Evolutionary conservation across 192 early-diverging fungal genomes (phyloP), one percentile per base, ranked within the genome.

Genomic region (Linnemannia schmuckeri): DNA sequence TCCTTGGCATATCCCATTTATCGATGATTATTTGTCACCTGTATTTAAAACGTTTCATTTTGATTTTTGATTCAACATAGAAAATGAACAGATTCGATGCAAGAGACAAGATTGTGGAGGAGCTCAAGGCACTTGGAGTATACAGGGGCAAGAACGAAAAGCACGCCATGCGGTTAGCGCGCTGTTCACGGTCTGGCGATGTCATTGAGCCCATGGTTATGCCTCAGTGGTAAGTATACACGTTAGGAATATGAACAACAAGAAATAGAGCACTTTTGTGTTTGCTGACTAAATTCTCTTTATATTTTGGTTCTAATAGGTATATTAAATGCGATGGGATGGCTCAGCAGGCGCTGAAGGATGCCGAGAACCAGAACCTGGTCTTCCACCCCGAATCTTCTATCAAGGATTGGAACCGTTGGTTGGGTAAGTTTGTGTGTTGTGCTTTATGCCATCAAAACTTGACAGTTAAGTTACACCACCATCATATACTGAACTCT

Each of bases 201-300:
- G 91, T 99, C 44, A 97, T 99, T 61, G 98, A 99, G 82, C 98
- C 97, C 6, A 90, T 99, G 87, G 88, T 99, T 80, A 96, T 96
- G 91, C 98, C 98, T 13, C 98, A 99, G 89, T 99, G 98, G 98
- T 93, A 88, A 42, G 80, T 69, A 22, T 18, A 61, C 3, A 13
- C 33, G 44, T n/a, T 40, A n/a, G 37, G 7, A 9, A 0, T 12
- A 41, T 30, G 27, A 63, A 47, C 18, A 20, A 33, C 47, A 37
- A 33, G 10, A 12, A 22, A 8, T 1, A 9, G 18, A 44, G 33
- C 12, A 0, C 41, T 54, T 37, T 46, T 27, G 30, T 6, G 30
- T 47, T 30, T 27, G 13, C 37, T 22, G 46, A 75, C 37, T 37
- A 1, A 6, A 1, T 35, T 41, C 33, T 7, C 10, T 42, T 9